Percentiles rank a stretch among this genome's conserved stretches.
Evolutionary conservation across 2,329 filamentous ascomycete species (phyloP).

Genomic region (Teratosphaeria pseudoeucalypti): DNA sequence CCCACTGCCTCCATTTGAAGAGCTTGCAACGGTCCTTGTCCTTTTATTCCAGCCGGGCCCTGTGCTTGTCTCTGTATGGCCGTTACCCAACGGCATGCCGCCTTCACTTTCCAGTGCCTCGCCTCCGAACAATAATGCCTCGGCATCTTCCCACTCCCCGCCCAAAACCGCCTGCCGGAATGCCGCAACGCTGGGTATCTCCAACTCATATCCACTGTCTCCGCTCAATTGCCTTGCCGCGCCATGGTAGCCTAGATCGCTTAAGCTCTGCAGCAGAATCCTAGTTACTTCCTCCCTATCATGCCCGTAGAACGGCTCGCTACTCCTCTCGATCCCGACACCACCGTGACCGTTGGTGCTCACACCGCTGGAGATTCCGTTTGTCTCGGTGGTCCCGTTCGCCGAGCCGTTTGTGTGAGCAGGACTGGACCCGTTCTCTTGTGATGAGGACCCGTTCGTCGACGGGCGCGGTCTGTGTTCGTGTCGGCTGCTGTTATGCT

Average conservation of each 20-base stretch:
- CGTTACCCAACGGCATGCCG: conserved; percentile 29
- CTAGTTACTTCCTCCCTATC: conserved; percentile 87
- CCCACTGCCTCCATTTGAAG: conserved; percentile 14
- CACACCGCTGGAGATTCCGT: conserved; percentile 26
- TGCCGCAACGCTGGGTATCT: conserved; percentile 74
- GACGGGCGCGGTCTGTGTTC: conserved; percentile 30
- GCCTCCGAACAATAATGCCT: conserved; percentile 60
- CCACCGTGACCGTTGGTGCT: conserved; percentile 27
- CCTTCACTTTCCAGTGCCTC: conserved; percentile 31
- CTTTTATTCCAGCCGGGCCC: conserved; percentile 7
- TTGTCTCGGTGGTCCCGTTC: conserved; percentile 29
- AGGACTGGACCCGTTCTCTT: conserved; percentile 20
- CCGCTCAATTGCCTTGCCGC: conserved; percentile 65
- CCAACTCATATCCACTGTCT: conserved; percentile 80
- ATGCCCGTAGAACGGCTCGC: conserved; percentile 62
- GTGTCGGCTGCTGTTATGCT: conserved; percentile 27
- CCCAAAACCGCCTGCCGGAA: conserved; percentile 72
- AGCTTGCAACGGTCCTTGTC: conserved; percentile 15
- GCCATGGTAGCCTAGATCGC: conserved; percentile 73
- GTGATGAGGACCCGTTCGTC: conserved; percentile 26
- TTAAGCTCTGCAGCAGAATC: conserved; percentile 81
- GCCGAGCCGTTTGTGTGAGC: conserved; percentile 30
- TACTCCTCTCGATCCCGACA: not conserved
- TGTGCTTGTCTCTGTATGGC: conserved; percentile 11
- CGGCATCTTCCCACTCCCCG: conserved; percentile 78